Conservation (phyloP, 129 eudicot species). For the Flaveria linearis region DNA sequence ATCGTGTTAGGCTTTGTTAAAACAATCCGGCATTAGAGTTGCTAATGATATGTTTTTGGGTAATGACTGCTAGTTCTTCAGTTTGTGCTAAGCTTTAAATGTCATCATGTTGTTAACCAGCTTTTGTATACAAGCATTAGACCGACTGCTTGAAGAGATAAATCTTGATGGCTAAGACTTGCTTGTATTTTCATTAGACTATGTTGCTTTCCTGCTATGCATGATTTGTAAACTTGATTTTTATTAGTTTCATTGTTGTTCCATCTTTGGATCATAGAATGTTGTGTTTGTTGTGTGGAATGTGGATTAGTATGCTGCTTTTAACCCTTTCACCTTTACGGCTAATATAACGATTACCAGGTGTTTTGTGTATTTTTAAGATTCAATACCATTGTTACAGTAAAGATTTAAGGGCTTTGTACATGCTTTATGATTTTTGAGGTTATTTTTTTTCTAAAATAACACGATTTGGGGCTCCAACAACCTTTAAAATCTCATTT, state of each 20-base stretch:
- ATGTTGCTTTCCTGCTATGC: not conserved
- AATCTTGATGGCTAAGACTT: not conserved
- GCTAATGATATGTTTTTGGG: slow-evolving; percentile 22
- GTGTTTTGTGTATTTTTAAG: not conserved
- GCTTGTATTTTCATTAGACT: not conserved
- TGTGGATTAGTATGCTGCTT: not conserved
- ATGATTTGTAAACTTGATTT: not conserved
- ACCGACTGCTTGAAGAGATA: not conserved
- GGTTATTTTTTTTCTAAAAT: not conserved
- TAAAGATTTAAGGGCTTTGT: slow-evolving; percentile 1
- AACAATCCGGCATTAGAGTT: not conserved
- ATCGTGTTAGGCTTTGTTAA: not conserved
- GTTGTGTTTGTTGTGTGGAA: not conserved
- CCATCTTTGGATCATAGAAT: not conserved
- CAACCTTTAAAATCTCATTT: not conserved
- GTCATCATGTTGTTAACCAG: slow-evolving; percentile 7
- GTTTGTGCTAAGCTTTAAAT: not conserved
- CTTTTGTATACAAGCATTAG: not conserved
- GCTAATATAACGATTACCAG: not conserved
- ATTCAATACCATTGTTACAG: not conserved
- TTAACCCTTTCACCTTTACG: not conserved
- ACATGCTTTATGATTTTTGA: not conserved
- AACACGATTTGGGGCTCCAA: slow-evolving; percentile 1
- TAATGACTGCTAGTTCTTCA: slow-evolving; percentile 10
- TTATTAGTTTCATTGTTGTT: not conserved